Evolutionary conservation across 345 rosid genomes (phyloP).

Genomic region (Ailanthus altissimus): DNA sequence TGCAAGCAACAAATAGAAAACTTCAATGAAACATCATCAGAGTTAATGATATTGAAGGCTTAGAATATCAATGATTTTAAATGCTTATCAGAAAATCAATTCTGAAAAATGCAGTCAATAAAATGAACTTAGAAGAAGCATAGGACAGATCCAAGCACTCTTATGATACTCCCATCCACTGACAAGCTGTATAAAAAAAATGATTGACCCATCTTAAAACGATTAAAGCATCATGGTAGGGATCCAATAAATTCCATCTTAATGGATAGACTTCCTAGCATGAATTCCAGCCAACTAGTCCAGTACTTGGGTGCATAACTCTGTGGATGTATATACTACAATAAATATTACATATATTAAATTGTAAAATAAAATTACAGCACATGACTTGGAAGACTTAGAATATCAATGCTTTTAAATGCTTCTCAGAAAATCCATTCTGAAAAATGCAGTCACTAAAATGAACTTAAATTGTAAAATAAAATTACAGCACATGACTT

Average conservation of each 20-base stretch:
- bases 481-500: not conserved
- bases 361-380: not conserved
- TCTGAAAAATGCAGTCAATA: slow-evolving; percentile 3
- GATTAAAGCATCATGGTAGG: not conserved
- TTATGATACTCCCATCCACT: not conserved
- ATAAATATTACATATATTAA: not conserved
- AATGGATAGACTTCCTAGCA: not conserved
- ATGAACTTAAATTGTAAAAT: too few species aligned
- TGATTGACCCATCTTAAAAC: not conserved
- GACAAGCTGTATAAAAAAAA: not conserved
- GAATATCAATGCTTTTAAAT: slow-evolving; percentile 4
- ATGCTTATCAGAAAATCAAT: not conserved
- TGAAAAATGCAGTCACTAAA: slow-evolving; percentile 3
- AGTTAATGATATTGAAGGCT: not conserved
- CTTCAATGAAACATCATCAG: slow-evolving; percentile 12
- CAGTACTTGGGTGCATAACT: not conserved
- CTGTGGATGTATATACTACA: not conserved
- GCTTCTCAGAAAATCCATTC: not conserved
- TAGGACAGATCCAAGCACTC: not conserved
- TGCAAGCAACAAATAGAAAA: slow-evolving; percentile 31
- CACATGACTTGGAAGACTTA: not conserved
- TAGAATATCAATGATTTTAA: not conserved
- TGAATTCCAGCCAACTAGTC: not conserved
- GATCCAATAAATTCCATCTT: not conserved
- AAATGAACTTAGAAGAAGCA: not conserved